Base-by-base conservation (phyloP, 306 rosid species). In the Prunus padus region DNA sequence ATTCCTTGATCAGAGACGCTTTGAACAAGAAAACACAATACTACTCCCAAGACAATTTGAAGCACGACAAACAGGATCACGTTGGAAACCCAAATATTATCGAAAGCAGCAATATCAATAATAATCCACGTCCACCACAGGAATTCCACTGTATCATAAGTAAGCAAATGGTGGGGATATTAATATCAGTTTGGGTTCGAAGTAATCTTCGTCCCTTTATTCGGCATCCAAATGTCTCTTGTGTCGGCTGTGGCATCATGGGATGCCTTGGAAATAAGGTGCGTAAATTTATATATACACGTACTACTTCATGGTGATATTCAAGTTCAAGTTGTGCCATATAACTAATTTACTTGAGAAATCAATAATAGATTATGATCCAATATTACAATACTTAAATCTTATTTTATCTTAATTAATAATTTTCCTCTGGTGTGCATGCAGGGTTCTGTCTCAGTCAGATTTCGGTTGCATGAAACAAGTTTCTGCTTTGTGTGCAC, bases 161-260 rank as follows among this genome's bases (percentile, higher is more conserved):
- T 79, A 94, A 90, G 75, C 96, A 94, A 78, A 94, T 94, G 98
- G 98, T 94, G 76, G 98, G 98, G 54, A 88, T 94, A 55, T 75
- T 89, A 77, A 85, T 92, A 37, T 87, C 97, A 3, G 94, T 90
- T 45, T 94, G 98, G 98, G 86, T 82, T 59, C 82, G 89, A 79
- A 81, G 75, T 18, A 73, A 84, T 77, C 87, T 91, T 75, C 83
- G 88, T 69, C 93, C 94, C 11, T 82, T 87, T 81, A 84, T 94
- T 75, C 81, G 73, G 73, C 82, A 87, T 85, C 88, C 87, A 57
- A 87, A 86, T 26, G 98, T 94, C 61, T 91, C 95, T 1, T 94
- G 98, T 49, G 82, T 94, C 0, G 97, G 97, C 13, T 88, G 95
- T 80, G 98, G 98, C 71, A 81, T 92, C 79, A 88, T 94, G 91